phyloP scores from a whole-genome alignment of 768 basidiomycete species.

The Lactarius hengduanensis region DNA sequence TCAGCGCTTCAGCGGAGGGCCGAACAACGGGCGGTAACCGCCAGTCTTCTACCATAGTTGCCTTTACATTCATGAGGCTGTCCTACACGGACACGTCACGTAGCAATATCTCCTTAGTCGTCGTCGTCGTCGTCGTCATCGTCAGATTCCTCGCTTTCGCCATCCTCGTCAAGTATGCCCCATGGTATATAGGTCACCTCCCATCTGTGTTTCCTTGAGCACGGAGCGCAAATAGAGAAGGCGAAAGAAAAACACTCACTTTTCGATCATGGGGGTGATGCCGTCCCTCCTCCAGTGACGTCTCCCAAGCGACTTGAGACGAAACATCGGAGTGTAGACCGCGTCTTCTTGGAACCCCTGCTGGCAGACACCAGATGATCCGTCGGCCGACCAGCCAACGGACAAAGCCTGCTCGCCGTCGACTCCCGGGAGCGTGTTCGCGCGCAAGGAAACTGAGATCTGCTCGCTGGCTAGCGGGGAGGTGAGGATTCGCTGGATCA shows the following conservation, averaged over 20 bases:
- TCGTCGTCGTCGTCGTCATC: background rate
- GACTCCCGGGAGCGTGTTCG: background rate
- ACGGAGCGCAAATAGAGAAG: background rate
- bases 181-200: constrained; percentile 14
- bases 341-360: background rate
- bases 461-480: constrained; percentile 9
- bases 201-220: constrained; percentile 19
- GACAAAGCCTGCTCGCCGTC: background rate
- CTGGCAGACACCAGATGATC: constrained; percentile 10
- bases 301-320: background rate
- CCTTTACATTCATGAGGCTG: background rate
- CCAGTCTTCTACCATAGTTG: background rate
- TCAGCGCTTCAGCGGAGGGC: too few species aligned
- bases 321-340: constrained; percentile 14
- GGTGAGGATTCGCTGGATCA: background rate
- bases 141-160: constrained; percentile 7
- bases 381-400: constrained; percentile 9
- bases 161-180: constrained; percentile 19
- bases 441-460: constrained; percentile 7
- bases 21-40: too few species aligned
- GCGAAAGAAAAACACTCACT: constrained; percentile 3
- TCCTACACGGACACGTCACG: background rate
- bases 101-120: background rate
- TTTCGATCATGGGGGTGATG: background rate
- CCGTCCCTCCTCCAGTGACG: constrained; percentile 10